Percentiles rank a stretch among this genome's conserved stretches.
phyloP scores from a whole-genome alignment of 371 early-diverging fungal species.

The Rhizoclosmatium hyalinum region DNA sequence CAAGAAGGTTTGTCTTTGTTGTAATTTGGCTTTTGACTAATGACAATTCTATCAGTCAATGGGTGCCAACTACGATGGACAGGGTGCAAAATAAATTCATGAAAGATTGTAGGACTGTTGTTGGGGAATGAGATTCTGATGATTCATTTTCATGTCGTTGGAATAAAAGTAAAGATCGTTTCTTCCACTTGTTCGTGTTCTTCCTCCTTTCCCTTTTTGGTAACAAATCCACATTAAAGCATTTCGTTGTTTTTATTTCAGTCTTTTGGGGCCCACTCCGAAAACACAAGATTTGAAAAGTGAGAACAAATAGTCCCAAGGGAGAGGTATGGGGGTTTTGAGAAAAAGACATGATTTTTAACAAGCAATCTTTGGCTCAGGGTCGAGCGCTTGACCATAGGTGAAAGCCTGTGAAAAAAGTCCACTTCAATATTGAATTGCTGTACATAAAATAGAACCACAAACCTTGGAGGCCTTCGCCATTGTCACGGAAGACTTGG shows the following conservation, averaged over 20 bases:
- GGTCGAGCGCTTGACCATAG: slow-evolving; percentile 32
- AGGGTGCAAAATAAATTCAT: slow-evolving; percentile 22
- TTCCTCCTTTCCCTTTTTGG: neutral
- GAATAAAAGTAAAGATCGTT: too few relatives aligned
- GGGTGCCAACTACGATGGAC: slow-evolving; percentile 54
- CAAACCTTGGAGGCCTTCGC: slow-evolving; percentile 87
- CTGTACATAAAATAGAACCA: neutral
- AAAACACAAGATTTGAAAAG: too few relatives aligned
- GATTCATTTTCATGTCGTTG: too few relatives aligned
- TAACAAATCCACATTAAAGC: too few relatives aligned
- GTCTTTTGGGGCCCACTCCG: neutral
- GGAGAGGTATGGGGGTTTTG: neutral
- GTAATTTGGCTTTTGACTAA: neutral
- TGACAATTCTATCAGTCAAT: slow-evolving; percentile 14
- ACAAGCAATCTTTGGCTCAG: slow-evolving; percentile 25
- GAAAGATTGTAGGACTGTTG: neutral
- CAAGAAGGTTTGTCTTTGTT: slow-evolving; percentile 44
- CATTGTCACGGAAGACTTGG: slow-evolving; percentile 94
- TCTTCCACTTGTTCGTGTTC: neutral
- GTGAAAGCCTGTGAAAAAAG: slow-evolving; percentile 36
- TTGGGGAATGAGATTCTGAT: too few relatives aligned
- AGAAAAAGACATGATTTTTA: neutral
- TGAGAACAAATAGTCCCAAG: too few relatives aligned
- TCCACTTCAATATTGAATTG: neutral
- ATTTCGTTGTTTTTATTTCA: neutral